Evolutionary conservation across 768 basidiomycete species (phyloP), one percentile per base, ranked within the genome.

Genomic region (Mycena venus): DNA sequence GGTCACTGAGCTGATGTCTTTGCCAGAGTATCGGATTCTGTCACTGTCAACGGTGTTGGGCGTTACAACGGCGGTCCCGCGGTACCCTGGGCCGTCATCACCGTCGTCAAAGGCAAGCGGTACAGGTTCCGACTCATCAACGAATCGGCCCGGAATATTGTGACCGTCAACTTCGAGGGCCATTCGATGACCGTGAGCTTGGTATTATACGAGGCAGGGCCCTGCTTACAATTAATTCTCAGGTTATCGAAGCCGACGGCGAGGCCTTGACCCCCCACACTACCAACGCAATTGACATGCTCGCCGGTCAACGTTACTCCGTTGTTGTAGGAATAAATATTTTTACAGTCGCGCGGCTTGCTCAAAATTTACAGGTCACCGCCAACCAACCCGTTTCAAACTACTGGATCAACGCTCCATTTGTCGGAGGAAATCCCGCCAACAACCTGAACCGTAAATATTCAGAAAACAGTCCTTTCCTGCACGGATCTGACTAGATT

Each of bases 121-220:
- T 91, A 91, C 78, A 87, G 91, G 49, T 86, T 91, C 82, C 89
- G 90, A 14, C 67, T 92, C 17, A 80, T 92, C 76, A 86, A 86
- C 63, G 84, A 84, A 29, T 88, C 89, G 23, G 90, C 90, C 69
- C 83, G 86, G 42, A 84, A 84, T 14, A 82, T 80, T 38, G 87
- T 85, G 81, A 79, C 75, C 4, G 82, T 87, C 72, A 63, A 63
- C 61, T 29, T 63, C 40, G 61, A 63, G 61, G 61, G 61, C 85
- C 84, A 0, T 77, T 87, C 29, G 84, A 84, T 47, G 49, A 68
- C 11, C 21, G 67, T 68, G 38, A 68, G 55, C n/a, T n/a, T 63
- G 27, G 53, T 55, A 29, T 29, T 25, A 55, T 29, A 15, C 53
- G 27, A 55, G 53, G 27, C 27, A 55, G 27, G 53, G 29, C 53